Evolutionary conservation across 192 early-diverging fungal species (phyloP).

Genomic region (Podila epigama): DNA sequence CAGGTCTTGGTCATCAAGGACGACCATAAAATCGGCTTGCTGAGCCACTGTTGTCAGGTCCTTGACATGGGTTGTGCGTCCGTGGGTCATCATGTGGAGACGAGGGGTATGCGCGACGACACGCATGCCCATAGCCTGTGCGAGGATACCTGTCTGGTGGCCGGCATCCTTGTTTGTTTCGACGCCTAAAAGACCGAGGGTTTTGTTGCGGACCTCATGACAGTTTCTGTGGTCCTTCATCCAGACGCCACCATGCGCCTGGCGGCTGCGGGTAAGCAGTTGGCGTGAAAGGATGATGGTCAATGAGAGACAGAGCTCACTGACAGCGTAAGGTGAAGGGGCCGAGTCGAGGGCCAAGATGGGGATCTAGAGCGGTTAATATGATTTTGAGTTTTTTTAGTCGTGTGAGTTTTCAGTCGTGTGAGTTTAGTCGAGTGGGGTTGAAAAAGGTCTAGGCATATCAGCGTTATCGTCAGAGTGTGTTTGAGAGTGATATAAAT

Average conservation of each 20-base stretch:
- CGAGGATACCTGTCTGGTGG: conserved; percentile 44
- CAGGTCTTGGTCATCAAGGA: conserved; percentile 41
- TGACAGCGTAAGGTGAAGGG: conserved; percentile 47
- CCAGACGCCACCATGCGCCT: conserved; percentile 38
- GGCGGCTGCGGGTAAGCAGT: conserved; percentile 33
- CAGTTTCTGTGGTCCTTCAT: conserved; percentile 48
- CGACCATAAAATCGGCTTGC: conserved; percentile 42
- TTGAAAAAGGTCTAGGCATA: not conserved
- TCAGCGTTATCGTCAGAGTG: not conserved
- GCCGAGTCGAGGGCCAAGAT: conserved; percentile 41
- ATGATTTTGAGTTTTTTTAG: not conserved
- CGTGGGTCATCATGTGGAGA: conserved; percentile 47
- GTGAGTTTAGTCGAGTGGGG: not conserved
- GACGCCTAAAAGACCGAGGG: conserved; percentile 34
- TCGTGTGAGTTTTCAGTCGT: not conserved
- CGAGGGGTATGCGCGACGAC: conserved; percentile 41
- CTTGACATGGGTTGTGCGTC: conserved; percentile 43
- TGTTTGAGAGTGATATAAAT: not conserved
- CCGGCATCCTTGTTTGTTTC: conserved; percentile 36
- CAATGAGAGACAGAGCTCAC: conserved; percentile 49
- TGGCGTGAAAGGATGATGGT: conserved; percentile 49
- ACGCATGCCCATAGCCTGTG: conserved; percentile 46
- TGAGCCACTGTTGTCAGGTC: conserved; percentile 36
- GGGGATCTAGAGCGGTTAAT: conserved; percentile 21
- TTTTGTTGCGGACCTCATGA: conserved; percentile 47